These are phyloP conservation scores for Sarocladiaceae sp. DNA, from an alignment of 2,329 filamentous ascomycete species.

Conservation along the genomic window DNA sequence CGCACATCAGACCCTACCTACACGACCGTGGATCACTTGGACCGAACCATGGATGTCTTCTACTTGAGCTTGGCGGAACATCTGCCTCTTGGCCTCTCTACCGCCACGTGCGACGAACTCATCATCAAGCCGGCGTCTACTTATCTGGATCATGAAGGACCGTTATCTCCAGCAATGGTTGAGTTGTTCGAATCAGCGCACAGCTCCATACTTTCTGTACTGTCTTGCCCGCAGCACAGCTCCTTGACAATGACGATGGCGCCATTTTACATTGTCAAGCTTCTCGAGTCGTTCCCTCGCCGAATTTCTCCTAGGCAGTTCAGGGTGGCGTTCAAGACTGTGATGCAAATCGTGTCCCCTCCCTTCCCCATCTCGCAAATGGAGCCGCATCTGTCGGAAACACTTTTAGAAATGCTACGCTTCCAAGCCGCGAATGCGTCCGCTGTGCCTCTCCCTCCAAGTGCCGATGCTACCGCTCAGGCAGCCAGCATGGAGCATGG, in stretches of 20 bases:
- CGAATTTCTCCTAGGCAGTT: conserved; percentile 81
- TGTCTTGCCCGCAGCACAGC: conserved; percentile 74
- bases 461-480: conserved; percentile 29
- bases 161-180: conserved; percentile 39
- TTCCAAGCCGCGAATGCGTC: conserved; percentile 49
- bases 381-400: conserved; percentile 73
- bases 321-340: conserved; percentile 77
- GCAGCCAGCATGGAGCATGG: conserved; percentile 17
- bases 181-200: conserved; percentile 84
- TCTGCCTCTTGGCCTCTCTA: conserved; percentile 63
- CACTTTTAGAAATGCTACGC: conserved; percentile 71
- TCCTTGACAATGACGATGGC: conserved; percentile 63
- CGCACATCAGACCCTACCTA: conserved; percentile 33
- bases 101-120: conserved; percentile 62
- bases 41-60: conserved; percentile 74
- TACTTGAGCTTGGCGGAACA: conserved; percentile 85
- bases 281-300: conserved; percentile 72
- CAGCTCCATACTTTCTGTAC: conserved; percentile 70
- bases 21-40: conserved; percentile 33
- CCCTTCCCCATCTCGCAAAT: conserved; percentile 67
- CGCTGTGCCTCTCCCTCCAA: conserved; percentile 33
- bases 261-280: conserved; percentile 75
- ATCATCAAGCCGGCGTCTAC: conserved; percentile 67
- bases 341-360: conserved; percentile 75
- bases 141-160: conserved; percentile 53